Percentiles rank a stretch among this genome's conserved stretches.
phyloP scores from a whole-genome alignment of 192 early-diverging fungal species.

The Jimgerdemannia flammicorona region DNA sequence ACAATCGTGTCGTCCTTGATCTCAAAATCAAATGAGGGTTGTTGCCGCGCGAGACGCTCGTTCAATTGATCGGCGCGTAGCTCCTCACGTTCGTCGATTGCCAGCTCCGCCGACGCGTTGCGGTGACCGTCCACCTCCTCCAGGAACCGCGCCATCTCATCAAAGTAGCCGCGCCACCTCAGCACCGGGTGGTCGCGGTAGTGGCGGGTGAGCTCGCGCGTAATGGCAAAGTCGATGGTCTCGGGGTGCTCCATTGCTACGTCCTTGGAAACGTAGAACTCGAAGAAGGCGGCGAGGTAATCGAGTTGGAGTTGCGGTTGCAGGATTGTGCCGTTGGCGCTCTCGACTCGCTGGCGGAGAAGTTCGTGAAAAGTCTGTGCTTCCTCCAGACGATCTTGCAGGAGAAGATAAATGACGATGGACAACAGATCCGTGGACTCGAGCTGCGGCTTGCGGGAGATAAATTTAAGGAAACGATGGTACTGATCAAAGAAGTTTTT shows the following conservation, averaged over 20 bases:
- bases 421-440: slow-evolving; percentile 28
- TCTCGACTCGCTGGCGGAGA: slow-evolving; percentile 7
- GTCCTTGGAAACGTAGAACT: slow-evolving; percentile 28
- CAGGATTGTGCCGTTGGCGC: slow-evolving; percentile 5
- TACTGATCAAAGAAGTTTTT: slow-evolving; percentile 33
- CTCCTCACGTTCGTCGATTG: background rate
- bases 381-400: slow-evolving; percentile 44
- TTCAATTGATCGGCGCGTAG: background rate
- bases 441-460: slow-evolving; percentile 23
- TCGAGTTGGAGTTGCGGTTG: slow-evolving; percentile 31
- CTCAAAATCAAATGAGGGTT: slow-evolving; percentile 36
- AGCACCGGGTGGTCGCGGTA: slow-evolving; percentile 33
- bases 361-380: slow-evolving; percentile 18
- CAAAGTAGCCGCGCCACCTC: slow-evolving; percentile 38
- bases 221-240: slow-evolving; percentile 11
- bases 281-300: slow-evolving; percentile 43
- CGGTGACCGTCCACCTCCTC: slow-evolving; percentile 21
- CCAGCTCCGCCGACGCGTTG: background rate
- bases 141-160: slow-evolving; percentile 28
- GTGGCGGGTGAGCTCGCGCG: slow-evolving; percentile 18
- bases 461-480: slow-evolving; percentile 27
- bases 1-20: slow-evolving; percentile 26
- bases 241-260: background rate
- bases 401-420: slow-evolving; percentile 35
- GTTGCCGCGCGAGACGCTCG: slow-evolving; percentile 13